Evolutionary conservation across 2,329 filamentous ascomycete genomes (phyloP).

Genomic region (Monilinia fructigena): DNA sequence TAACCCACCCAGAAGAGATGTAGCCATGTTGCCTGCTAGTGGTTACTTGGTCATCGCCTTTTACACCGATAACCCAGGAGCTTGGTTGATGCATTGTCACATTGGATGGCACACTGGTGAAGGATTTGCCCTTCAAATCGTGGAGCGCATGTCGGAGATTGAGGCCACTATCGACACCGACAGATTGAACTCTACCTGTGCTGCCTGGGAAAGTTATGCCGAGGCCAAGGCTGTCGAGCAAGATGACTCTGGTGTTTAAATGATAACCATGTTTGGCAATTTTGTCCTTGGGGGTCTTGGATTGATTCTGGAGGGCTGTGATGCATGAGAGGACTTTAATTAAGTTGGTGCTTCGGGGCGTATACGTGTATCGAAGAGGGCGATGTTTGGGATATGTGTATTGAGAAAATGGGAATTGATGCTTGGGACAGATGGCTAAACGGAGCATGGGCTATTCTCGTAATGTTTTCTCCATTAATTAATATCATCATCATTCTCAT

Average conservation of each 20-base stretch:
- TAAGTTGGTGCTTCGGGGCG: too few species aligned
- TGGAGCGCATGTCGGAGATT: conserved; percentile 41
- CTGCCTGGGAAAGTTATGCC: conserved; percentile 16
- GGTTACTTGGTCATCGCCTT: conserved; percentile 29
- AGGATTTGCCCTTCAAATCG: conserved; percentile 50
- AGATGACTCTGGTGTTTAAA: conserved; percentile 21
- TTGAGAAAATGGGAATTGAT: too few species aligned
- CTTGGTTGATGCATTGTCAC: conserved; percentile 34
- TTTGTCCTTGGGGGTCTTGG: too few species aligned
- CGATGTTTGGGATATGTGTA: too few species aligned
- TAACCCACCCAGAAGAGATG: conserved; percentile 52
- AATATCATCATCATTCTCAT: too few species aligned
- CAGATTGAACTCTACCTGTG: conserved; percentile 21
- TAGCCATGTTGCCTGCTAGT: conserved; percentile 45
- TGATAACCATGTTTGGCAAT: background rate
- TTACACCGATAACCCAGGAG: conserved; percentile 28
- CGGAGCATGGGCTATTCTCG: too few species aligned
- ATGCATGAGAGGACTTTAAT: background rate
- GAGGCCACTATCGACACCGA: conserved; percentile 14
- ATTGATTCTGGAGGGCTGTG: too few species aligned
- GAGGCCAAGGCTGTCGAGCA: conserved; percentile 5
- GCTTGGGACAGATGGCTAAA: too few species aligned
- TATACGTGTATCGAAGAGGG: too few species aligned
- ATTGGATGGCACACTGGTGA: conserved; percentile 50
- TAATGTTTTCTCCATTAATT: too few species aligned